Evolutionary conservation across 2,329 filamentous ascomycete species (phyloP).

Genomic region (Pseudogymnoascus sp.): DNA sequence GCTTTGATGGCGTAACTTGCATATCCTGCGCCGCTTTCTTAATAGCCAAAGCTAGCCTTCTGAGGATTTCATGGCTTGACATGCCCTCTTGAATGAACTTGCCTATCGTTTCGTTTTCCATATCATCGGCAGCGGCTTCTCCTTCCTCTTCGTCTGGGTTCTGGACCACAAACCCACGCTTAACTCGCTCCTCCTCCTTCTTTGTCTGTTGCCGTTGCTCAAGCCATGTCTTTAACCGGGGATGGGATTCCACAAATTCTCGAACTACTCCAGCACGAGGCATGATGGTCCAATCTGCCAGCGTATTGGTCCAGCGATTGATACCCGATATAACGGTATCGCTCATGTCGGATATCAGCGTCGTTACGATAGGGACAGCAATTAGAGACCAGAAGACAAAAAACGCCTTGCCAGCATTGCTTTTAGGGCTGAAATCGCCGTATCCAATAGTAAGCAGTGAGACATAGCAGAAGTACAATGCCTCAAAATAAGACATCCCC

Average conservation of each 20-base stretch:
- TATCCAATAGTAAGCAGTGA: slow-evolving; percentile 62
- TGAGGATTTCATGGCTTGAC: slow-evolving; percentile 36
- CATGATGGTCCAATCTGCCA: slow-evolving; percentile 59
- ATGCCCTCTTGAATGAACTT: slow-evolving; percentile 6
- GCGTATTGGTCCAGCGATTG: slow-evolving; percentile 49
- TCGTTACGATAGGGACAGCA: slow-evolving; percentile 62
- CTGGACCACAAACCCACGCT: slow-evolving; percentile 24
- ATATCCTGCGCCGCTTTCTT: slow-evolving; percentile 47
- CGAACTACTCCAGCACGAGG: slow-evolving; percentile 51
- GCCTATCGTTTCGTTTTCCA: slow-evolving; percentile 9
- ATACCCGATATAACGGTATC: slow-evolving; percentile 56
- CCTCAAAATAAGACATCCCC: slow-evolving; percentile 51
- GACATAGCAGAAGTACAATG: slow-evolving; percentile 62
- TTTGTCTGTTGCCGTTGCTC: slow-evolving; percentile 30
- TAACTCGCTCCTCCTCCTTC: slow-evolving; percentile 35
- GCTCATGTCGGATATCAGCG: slow-evolving; percentile 54
- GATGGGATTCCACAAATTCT: slow-evolving; percentile 39
- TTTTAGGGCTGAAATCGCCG: slow-evolving; percentile 55
- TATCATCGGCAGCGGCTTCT: slow-evolving; percentile 9
- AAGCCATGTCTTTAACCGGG: slow-evolving; percentile 33
- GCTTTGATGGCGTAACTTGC: slow-evolving; percentile 35
- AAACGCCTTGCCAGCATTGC: slow-evolving; percentile 58
- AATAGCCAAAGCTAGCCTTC: slow-evolving; percentile 48
- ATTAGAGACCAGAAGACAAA: slow-evolving; percentile 64
- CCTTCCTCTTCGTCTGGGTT: slow-evolving; percentile 26